Evolutionary conservation across 768 basidiomycete genomes (phyloP), one percentile per base, ranked within the genome.

Genomic region (Cystofilobasidium bisporidii): DNA sequence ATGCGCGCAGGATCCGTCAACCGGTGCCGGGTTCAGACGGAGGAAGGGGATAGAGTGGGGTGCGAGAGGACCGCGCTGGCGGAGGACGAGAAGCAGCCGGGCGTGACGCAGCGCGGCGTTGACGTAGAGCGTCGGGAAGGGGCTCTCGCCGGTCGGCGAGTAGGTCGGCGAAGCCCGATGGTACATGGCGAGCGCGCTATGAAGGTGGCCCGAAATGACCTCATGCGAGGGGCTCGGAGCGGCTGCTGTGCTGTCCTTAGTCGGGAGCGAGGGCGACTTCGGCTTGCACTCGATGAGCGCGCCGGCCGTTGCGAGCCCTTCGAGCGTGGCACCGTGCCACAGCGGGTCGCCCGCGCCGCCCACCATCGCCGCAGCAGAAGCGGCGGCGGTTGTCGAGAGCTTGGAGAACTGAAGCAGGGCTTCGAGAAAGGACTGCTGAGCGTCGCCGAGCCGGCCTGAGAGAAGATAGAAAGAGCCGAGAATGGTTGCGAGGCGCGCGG

Each of bases 271-370:
- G 8, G 60, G 41, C 24, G 40, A 43, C 41, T 38, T 41, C 4
- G 60, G 26, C 26, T 61, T 61, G 17, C 26, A 41, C 41, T 61
- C 60, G 15, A 61, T 41, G 24, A 96, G 80, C 15, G 94, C 80
- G 12, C 84, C 81, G 33, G 87, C 80, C 3, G 87, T 88, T 1
- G 87, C 88, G 72, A 92, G 76, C 5, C 91, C 90, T 79, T 99
- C 96, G 55, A 90, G 79, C 0, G 86, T 85, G 17, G 87, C 85
- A 0, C 90, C 94, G 75, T 92, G 87, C 94, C 94, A 99, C 32
- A 88, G 80, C 28, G 61, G 43, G 83, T 77, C 76, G 97, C 94
- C 64, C 85, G 83, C 58, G 22, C 32, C 33, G 18, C 43, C 43
- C 43, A 17, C 43, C 43, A 43, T 43, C 8, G 43, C 43, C 14